Evolutionary conservation across 2,329 filamentous ascomycete genomes (phyloP).

Genomic region (Juglanconis oblonga): DNA sequence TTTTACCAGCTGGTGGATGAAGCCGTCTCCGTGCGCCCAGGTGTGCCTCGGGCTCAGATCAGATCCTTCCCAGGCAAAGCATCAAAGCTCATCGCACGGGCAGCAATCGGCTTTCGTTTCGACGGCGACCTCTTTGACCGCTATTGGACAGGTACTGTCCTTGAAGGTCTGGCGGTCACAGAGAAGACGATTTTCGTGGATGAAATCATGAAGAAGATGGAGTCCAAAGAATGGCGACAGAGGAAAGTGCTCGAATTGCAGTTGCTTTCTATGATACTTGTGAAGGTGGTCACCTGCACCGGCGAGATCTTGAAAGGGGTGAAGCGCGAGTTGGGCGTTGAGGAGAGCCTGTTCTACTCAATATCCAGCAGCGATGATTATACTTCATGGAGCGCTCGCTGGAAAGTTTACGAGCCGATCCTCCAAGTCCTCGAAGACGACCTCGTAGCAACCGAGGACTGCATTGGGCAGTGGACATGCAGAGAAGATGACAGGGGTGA

Average conservation of each 20-base stretch:
- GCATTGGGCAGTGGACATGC: conserved; percentile 21
- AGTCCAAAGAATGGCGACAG: conserved; percentile 24
- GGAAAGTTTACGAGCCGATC: conserved; percentile 3
- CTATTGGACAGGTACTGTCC: conserved; percentile 25
- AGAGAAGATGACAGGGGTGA: conserved; percentile 25
- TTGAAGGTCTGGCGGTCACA: too few species aligned
- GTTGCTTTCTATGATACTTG: too few species aligned
- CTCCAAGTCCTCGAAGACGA: conserved; percentile 4
- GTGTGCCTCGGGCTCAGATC: background rate
- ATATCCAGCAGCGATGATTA: background rate
- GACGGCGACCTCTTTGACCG: conserved; percentile 31
- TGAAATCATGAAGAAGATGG: background rate
- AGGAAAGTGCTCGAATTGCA: conserved; percentile 28
- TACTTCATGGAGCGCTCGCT: background rate
- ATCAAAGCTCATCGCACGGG: conserved; percentile 16
- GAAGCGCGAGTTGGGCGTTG: background rate
- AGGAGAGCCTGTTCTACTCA: background rate
- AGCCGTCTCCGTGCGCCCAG: background rate
- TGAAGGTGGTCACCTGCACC: background rate
- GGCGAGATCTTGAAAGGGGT: background rate
- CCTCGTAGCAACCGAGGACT: background rate
- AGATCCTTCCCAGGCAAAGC: background rate
- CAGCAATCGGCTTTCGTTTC: conserved; percentile 26
- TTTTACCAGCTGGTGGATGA: conserved; percentile 21
- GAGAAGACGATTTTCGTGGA: background rate